Conservation (phyloP, 2,329 filamentous ascomycete genomes). For the Phymatotrichopsis omnivora region DNA sequence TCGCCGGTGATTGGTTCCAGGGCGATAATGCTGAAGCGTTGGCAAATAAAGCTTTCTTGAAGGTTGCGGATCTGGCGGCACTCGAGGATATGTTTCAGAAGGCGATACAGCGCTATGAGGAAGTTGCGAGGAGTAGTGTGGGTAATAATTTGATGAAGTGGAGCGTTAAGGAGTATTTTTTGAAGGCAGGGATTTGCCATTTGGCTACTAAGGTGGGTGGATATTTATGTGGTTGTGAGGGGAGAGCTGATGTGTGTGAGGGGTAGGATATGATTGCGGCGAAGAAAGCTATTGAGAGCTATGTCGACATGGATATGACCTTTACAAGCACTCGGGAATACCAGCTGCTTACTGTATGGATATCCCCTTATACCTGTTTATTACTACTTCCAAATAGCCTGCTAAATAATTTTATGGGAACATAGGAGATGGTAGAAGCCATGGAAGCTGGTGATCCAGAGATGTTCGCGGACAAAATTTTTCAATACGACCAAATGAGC, state of each 20-base stretch:
- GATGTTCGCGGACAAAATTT: conserved; percentile 73
- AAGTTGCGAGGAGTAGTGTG: conserved; percentile 65
- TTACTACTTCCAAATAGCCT: not conserved
- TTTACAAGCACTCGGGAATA: conserved; percentile 72
- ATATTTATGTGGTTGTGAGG: not conserved
- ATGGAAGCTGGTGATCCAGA: conserved; percentile 72
- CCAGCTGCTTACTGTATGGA: conserved; percentile 52
- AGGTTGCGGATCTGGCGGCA: conserved; percentile 79
- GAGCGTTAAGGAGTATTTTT: conserved; percentile 89
- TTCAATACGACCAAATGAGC: conserved; percentile 82
- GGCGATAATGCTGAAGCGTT: conserved; percentile 78
- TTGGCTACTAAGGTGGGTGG: conserved; percentile 41
- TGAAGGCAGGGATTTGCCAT: conserved; percentile 89
- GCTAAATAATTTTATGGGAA: not conserved
- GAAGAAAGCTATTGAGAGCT: conserved; percentile 70
- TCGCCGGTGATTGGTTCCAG: conserved; percentile 82
- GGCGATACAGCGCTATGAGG: conserved; percentile 72
- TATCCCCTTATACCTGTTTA: not conserved
- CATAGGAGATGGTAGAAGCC: conserved; percentile 57
- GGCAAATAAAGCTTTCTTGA: conserved; percentile 87
- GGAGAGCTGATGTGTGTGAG: conserved; percentile 2
- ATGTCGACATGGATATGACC: conserved; percentile 65
- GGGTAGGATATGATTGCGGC: conserved; percentile 61
- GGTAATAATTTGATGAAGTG: conserved; percentile 89
- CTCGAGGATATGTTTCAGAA: conserved; percentile 75